Percentiles rank a stretch among this genome's conserved stretches.
Conservation (phyloP, 805 yeast genomes). For the Nakazawaea ambrosiae region DNA sequence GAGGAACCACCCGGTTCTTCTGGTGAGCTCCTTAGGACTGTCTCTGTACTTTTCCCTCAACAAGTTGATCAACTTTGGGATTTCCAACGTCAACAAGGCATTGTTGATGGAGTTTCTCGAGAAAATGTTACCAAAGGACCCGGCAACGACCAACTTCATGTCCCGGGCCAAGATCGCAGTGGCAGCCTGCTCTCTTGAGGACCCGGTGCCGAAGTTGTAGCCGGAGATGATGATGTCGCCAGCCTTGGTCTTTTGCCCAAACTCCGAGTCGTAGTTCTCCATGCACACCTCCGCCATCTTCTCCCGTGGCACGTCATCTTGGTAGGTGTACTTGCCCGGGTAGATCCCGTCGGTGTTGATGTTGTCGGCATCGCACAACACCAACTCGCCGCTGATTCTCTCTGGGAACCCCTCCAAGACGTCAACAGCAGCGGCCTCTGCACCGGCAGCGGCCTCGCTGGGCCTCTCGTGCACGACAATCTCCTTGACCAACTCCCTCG, state of each 20-base stretch:
- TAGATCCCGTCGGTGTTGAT: slow-evolving; percentile 98
- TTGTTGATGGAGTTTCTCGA: slow-evolving; percentile 94
- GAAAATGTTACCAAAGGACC: slow-evolving; percentile 96
- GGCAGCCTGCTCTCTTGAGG: slow-evolving; percentile 98
- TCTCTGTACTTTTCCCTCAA: slow-evolving; percentile 63
- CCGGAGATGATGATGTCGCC: slow-evolving; percentile 92
- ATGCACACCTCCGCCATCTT: slow-evolving; percentile 99
- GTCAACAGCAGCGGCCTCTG: slow-evolving; percentile 45
- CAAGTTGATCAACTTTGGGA: slow-evolving; percentile 76
- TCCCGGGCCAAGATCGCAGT: slow-evolving; percentile 95
- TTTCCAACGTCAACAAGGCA: slow-evolving; percentile 88
- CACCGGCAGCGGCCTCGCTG: slow-evolving; percentile 14
- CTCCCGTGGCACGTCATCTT: slow-evolving; percentile 91
- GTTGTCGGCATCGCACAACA: slow-evolving; percentile 93
- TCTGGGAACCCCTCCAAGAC: slow-evolving; percentile 89
- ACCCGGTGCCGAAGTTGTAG: slow-evolving; percentile 96
- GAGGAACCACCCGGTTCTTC: slow-evolving; percentile 91
- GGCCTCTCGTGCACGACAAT: slow-evolving; percentile 27
- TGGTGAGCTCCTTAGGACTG: slow-evolving; percentile 63
- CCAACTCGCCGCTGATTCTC: slow-evolving; percentile 82
- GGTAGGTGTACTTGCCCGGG: slow-evolving; percentile 98
- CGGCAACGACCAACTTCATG: slow-evolving; percentile 88
- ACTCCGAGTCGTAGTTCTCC: slow-evolving; percentile 96
- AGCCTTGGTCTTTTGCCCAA: slow-evolving; percentile 70
- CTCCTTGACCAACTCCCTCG: slow-evolving; percentile 40